A percentile compares a stretch with the other conserved stretches of the same genome.
phyloP scores from a whole-genome alignment of 768 basidiomycete species.

The Plicaturopsis crispa region DNA sequence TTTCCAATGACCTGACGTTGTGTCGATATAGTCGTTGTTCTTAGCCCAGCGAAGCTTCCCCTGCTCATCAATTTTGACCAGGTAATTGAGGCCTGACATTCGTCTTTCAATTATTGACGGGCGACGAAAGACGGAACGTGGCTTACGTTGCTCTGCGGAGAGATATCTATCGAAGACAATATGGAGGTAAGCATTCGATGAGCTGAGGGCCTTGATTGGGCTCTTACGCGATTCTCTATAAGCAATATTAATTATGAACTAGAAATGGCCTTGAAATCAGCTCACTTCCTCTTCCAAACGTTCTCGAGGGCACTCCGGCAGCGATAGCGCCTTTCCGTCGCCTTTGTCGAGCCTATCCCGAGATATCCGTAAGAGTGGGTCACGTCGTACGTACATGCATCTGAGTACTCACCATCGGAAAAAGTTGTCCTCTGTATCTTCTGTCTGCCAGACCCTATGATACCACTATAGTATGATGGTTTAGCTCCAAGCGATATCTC shows the following conservation, averaged over 20 bases:
- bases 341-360: constrained; percentile 52
- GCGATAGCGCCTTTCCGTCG: constrained; percentile 43
- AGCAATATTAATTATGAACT: no score
- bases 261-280: neutral
- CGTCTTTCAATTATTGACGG: neutral
- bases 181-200: neutral
- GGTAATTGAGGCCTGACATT: constrained; percentile 51
- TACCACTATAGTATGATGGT: no score
- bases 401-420: constrained; percentile 41
- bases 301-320: constrained; percentile 54
- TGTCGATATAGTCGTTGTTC: constrained; percentile 52
- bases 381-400: neutral
- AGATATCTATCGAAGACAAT: constrained; percentile 37
- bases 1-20: constrained; percentile 53
- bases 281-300: constrained; percentile 3
- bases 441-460: constrained; percentile 48
- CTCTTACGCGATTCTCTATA: constrained; percentile 38
- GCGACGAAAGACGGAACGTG: neutral
- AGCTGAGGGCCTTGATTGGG: neutral
- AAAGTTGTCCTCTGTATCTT: constrained; percentile 58
- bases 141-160: constrained; percentile 47
- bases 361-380: neutral
- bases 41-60: constrained; percentile 54
- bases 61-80: constrained; percentile 44
- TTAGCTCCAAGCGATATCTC: no score